Base-by-base conservation (phyloP, 805 yeast species). In the Scheffersomyces amazonensis region DNA sequence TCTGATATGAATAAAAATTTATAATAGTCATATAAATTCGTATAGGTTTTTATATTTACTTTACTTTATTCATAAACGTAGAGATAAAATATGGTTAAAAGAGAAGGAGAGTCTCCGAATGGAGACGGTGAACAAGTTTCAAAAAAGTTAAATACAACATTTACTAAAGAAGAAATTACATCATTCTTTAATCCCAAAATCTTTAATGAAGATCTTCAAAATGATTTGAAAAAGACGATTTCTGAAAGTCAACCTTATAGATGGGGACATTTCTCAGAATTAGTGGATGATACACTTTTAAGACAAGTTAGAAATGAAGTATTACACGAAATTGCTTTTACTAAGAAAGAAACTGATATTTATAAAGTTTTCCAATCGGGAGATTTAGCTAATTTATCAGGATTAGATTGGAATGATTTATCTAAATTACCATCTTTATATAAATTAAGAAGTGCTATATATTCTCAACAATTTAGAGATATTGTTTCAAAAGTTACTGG, bases 321-420 rank as follows among this genome's bases (percentile, higher is more conserved):
- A 18, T 75, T 87, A 47, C 64, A 72, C 2, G 84, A 89, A 53
- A 83, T 93, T 44, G 93, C 87, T 31, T 93, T 95, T 69, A 89
- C 98, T 8, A 80, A 82, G 50, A 93, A 95, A 60, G 99, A 95
- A 61, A 93, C 99, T 0, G 99, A 93, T 57, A 93, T 93, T 46
- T 93, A 93, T 63, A 90, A 87, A 59, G 96, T 91, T 21, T 81
- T 64, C 65, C 97, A 82, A 69, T 86, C 78, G 64, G 99, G 83
- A 57, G 96, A 88, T 62, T 74, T 93, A 49, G 96, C 96, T 30
- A 95, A 93, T 58, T 64, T 93, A 31, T 84, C 93, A 0, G 96
- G 96, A 1, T 70, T 93, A 44, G 78, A 88, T 44, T 73, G 81
- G 71, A 77, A 80, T 39, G 96, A 91, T 56, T 62, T 85, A 17